These are phyloP conservation scores for Metschnikowia koreensis DNA, from an alignment of 805 yeast species.

Conservation along the genomic window DNA sequence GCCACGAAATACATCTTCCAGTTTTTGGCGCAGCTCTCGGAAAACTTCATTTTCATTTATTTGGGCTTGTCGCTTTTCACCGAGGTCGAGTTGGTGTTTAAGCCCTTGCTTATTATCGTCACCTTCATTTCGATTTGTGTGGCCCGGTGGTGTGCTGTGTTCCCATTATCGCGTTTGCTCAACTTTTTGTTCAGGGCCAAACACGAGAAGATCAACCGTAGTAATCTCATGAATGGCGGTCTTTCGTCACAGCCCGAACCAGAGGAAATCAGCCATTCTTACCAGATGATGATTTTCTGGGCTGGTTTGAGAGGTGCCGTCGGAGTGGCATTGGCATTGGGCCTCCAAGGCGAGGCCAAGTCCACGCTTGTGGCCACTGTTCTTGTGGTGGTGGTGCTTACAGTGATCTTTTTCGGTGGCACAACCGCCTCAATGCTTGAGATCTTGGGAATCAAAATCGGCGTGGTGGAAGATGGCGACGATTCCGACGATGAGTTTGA, in stretches of 20 bases:
- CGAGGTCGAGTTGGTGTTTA: constrained; percentile 91
- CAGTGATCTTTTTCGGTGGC: constrained; percentile 96
- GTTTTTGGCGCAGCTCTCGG: constrained; percentile 89
- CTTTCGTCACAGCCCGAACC: constrained; percentile 45
- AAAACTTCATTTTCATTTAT: constrained; percentile 94
- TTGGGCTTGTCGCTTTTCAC: constrained; percentile 93
- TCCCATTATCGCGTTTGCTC: constrained; percentile 83
- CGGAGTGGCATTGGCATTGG: constrained; percentile 98
- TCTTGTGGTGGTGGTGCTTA: constrained; percentile 90
- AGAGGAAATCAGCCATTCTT: constrained; percentile 91
- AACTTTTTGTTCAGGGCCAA: constrained; percentile 73
- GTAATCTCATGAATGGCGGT: constrained; percentile 38
- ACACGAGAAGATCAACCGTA: constrained; percentile 38
- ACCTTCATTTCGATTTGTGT: constrained; percentile 88
- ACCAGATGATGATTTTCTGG: constrained; percentile 99
- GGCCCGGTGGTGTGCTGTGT: constrained; percentile 96
- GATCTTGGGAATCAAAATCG: constrained; percentile 87
- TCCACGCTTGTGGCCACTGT: constrained; percentile 90
- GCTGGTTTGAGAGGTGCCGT: constrained; percentile 99
- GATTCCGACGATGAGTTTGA: constrained; percentile 95
- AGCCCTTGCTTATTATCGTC: constrained; percentile 87
- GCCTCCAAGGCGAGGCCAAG: constrained; percentile 91
- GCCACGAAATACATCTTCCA: constrained; percentile 95
- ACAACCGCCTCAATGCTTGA: constrained; percentile 98
- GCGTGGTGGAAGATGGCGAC: constrained; percentile 70